A percentile compares a stretch with the other conserved stretches of the same genome.
phyloP scores from a whole-genome alignment of 495 filamentous ascomycete genomes.

The Daldinia grandis region DNA sequence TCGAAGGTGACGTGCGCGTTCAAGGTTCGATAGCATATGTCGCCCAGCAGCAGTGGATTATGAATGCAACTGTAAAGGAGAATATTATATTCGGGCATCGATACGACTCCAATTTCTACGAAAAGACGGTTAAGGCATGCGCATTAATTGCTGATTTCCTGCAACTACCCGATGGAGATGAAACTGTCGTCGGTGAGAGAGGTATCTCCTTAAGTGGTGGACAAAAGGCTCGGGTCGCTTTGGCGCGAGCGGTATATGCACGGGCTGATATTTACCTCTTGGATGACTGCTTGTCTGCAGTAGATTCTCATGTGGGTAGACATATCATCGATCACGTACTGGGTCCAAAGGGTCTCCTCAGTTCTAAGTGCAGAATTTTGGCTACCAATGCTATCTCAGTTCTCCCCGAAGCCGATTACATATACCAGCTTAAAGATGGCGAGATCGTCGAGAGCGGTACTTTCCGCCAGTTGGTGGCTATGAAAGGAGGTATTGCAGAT shows the following conservation, averaged over 20 bases:
- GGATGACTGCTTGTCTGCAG: slow-evolving; percentile 93
- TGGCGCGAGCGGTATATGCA: slow-evolving; percentile 96
- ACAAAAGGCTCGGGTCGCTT: slow-evolving; percentile 93
- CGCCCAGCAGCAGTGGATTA: slow-evolving; percentile 92
- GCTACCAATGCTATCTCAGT: slow-evolving; percentile 97
- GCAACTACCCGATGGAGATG: slow-evolving; percentile 92
- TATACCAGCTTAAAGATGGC: slow-evolving; percentile 83
- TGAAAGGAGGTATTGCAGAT: slow-evolving; percentile 88
- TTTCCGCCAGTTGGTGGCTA: slow-evolving; percentile 88
- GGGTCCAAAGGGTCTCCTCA: slow-evolving; percentile 82
- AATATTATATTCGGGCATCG: slow-evolving; percentile 98
- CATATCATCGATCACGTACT: slow-evolving; percentile 95
- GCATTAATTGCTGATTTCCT: slow-evolving; percentile 92
- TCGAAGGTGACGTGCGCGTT: slow-evolving; percentile 82
- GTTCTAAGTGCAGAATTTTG: slow-evolving; percentile 87
- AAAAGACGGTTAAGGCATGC: slow-evolving; percentile 91
- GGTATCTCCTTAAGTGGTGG: slow-evolving; percentile 97
- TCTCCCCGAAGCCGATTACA: slow-evolving; percentile 81
- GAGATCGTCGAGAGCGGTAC: slow-evolving; percentile 87
- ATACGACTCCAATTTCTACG: slow-evolving; percentile 95
- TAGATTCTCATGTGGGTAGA: slow-evolving; percentile 96
- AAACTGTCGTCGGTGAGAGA: slow-evolving; percentile 95
- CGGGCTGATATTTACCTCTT: slow-evolving; percentile 96
- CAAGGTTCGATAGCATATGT: slow-evolving; percentile 89
- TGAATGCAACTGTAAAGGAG: slow-evolving; percentile 96